Evolutionary conservation across 2,329 filamentous ascomycete genomes (phyloP).

Genomic region (Endocalyx cinctus): DNA sequence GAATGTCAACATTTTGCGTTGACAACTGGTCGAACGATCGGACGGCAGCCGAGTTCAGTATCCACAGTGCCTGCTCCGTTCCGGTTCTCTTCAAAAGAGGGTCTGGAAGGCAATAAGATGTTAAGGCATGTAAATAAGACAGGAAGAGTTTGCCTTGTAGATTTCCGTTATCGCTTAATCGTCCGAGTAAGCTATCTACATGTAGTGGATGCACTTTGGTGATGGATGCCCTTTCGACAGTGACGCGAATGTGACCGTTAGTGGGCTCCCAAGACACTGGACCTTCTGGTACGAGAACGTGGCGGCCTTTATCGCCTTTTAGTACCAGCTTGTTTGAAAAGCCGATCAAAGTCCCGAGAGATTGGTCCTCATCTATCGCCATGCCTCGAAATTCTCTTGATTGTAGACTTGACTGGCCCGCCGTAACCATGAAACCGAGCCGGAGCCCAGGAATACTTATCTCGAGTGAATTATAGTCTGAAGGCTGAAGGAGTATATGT

Average conservation of each 20-base stretch:
- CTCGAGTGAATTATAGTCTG: not conserved
- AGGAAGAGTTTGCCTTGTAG: constrained; percentile 48
- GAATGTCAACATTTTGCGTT: constrained; percentile 27
- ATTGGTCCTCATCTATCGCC: constrained; percentile 41
- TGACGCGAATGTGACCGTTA: constrained; percentile 7
- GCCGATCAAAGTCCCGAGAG: constrained; percentile 43
- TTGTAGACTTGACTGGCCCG: constrained; percentile 22
- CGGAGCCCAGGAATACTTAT: constrained; percentile 35
- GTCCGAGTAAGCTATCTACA: constrained; percentile 45
- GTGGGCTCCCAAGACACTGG: not conserved
- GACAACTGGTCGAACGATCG: constrained; percentile 40
- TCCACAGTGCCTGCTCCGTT: constrained; percentile 47
- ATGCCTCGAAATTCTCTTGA: constrained; percentile 49
- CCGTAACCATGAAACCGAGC: constrained; percentile 39
- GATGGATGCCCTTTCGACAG: constrained; percentile 1
- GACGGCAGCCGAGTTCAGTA: constrained; percentile 44
- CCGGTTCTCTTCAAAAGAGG: constrained; percentile 44
- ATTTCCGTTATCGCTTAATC: constrained; percentile 45
- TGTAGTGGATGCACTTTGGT: constrained; percentile 29
- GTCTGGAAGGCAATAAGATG: constrained; percentile 48
- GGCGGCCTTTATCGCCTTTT: constrained; percentile 12
- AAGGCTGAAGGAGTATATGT: not conserved
- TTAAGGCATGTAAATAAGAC: constrained; percentile 49
- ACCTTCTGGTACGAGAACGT: constrained; percentile 16
- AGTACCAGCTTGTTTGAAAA: constrained; percentile 47